These are phyloP conservation scores for Tuber magnatum DNA, from an alignment of 495 filamentous ascomycete genomes.

Conservation along the genomic window DNA sequence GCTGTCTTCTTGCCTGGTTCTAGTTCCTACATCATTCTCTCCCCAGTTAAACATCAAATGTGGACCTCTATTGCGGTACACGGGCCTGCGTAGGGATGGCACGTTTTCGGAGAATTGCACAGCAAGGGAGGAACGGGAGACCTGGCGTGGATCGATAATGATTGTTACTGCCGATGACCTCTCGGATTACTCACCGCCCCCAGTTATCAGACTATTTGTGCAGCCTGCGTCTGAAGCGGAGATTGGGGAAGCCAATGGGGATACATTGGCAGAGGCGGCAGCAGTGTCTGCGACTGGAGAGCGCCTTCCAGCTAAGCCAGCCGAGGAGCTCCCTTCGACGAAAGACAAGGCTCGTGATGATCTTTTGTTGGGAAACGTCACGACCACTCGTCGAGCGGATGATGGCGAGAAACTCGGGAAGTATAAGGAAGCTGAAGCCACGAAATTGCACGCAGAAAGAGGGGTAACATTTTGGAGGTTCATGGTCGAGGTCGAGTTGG, in stretches of 20 bases:
- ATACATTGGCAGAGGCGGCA: neutral
- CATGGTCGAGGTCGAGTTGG: slow-evolving; percentile 83
- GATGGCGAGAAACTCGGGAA: slow-evolving; percentile 71
- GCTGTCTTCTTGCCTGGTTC: slow-evolving; percentile 37
- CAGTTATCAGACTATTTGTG: slow-evolving; percentile 71
- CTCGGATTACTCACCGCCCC: slow-evolving; percentile 71
- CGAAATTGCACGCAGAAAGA: slow-evolving; percentile 72
- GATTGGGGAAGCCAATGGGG: neutral
- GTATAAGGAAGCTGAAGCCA: slow-evolving; percentile 70
- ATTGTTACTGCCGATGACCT: slow-evolving; percentile 79
- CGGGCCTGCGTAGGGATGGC: slow-evolving; percentile 61
- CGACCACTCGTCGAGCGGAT: slow-evolving; percentile 1
- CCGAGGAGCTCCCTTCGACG: slow-evolving; percentile 68
- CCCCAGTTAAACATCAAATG: slow-evolving; percentile 79
- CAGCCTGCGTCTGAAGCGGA: slow-evolving; percentile 56
- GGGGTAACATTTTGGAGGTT: slow-evolving; percentile 96
- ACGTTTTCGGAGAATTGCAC: slow-evolving; percentile 40
- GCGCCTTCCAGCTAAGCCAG: slow-evolving; percentile 73
- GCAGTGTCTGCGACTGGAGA: slow-evolving; percentile 49
- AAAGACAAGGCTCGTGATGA: slow-evolving; percentile 68
- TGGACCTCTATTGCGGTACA: slow-evolving; percentile 82
- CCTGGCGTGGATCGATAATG: slow-evolving; percentile 90
- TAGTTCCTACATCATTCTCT: slow-evolving; percentile 63
- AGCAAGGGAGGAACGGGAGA: slow-evolving; percentile 54
- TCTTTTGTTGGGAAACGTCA: neutral